phyloP scores from a whole-genome alignment of 2,329 filamentous ascomycete species.

The Penicillium sumatraense region DNA sequence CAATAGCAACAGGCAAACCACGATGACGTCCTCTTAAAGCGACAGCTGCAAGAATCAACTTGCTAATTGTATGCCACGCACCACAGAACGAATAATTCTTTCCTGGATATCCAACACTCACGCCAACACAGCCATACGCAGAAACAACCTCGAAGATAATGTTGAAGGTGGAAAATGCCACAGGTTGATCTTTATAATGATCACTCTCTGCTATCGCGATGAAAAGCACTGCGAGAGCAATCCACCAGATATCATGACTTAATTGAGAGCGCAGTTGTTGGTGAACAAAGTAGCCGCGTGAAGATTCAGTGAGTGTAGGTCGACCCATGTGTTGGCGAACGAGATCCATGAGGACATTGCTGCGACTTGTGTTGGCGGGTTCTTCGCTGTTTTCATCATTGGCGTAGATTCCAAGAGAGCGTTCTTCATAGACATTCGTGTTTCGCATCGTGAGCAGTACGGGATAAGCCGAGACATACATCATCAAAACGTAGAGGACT shows the following conservation, averaged over 20 bases:
- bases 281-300: slow-evolving; percentile 55
- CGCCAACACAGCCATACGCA: slow-evolving; percentile 66
- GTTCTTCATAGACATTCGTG: slow-evolving; percentile 74
- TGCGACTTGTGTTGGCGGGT: slow-evolving; percentile 21
- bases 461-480: slow-evolving; percentile 44
- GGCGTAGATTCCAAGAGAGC: slow-evolving; percentile 59
- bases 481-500: slow-evolving; percentile 44
- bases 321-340: slow-evolving; percentile 53
- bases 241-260: slow-evolving; percentile 70
- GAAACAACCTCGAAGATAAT: slow-evolving; percentile 54
- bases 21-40: slow-evolving; percentile 62
- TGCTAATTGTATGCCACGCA: slow-evolving; percentile 59
- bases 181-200: slow-evolving; percentile 58
- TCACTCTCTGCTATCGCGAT: slow-evolving; percentile 65
- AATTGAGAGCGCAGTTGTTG: slow-evolving; percentile 68
- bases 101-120: slow-evolving; percentile 61
- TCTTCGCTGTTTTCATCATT: slow-evolving; percentile 35
- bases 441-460: slow-evolving; percentile 50
- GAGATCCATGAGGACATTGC: slow-evolving; percentile 31
- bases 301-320: slow-evolving; percentile 32
- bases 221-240: slow-evolving; percentile 63
- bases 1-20: slow-evolving; percentile 61
- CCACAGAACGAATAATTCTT: slow-evolving; percentile 61
- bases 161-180: slow-evolving; percentile 63
- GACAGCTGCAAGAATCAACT: slow-evolving; percentile 62